Evolutionary conservation across 1,284 basidiomycete genomes (phyloP), one percentile per base, ranked within the genome.

Genomic region (Vanrija sp.): DNA sequence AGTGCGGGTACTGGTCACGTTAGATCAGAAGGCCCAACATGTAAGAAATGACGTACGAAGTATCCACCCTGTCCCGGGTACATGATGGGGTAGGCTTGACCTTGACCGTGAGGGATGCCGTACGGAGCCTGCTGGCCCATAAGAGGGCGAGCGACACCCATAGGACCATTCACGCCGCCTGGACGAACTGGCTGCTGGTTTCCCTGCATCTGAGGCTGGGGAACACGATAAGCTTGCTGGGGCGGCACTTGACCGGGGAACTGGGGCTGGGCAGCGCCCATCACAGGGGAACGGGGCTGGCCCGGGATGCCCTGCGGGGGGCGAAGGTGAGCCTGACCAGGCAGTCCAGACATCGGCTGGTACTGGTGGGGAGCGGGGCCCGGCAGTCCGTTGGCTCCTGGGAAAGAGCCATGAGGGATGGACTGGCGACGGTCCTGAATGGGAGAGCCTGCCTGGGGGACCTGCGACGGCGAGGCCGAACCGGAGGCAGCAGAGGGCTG

Each of bases 81-180:
- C 73, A 75, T 73, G 49, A 66, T 62, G 6, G 62, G 60, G 51
- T 70, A 72, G 10, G 46, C 54, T 25, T 59, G 65, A 14, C 61
- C 58, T 52, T 66, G 68, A 23, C 65, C 65, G 46, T 68, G 69
- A 10, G 55, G 55, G 65, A 72, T 66, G 46, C 67, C 72, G 25
- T 56, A 49, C 54, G 54, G 51, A 38, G 43, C 44, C 43, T 56
- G 60, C 43, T 54, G 59, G 3, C 54, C 53, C 55, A 61, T 57
- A 54, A 62, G 57, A 3, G 61, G 57, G 6, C 57, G 57, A 14
- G 46, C 49, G 0, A 50, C 51, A 14, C 54, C 57, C 43, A 56
- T 53, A 18, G 46, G 51, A 4, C 52, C 57, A 25, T 49, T 55
- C 14, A 23, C 47, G 19, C 43, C 29, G 6, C 26, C 45, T 5